phyloP scores from a whole-genome alignment of 2,329 filamentous ascomycete genomes.

The Epichloe sp. region DNA sequence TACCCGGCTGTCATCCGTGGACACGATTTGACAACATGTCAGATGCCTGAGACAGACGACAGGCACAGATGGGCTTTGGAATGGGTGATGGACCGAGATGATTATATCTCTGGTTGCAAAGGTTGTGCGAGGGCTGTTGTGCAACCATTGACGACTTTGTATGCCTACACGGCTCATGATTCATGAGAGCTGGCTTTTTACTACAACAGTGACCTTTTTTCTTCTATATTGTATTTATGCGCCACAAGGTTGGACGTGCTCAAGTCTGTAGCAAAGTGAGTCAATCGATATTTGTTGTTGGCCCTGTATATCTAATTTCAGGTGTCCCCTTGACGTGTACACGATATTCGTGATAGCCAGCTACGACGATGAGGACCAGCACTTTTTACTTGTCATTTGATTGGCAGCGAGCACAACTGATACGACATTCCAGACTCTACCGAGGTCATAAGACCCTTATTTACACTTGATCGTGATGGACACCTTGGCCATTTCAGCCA shows the following conservation, averaged over 20 bases:
- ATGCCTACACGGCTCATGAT: constrained; percentile 19
- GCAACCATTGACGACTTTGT: background rate
- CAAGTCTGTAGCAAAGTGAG: background rate
- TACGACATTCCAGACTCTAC: background rate
- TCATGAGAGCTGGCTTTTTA: constrained; percentile 14
- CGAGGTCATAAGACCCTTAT: too few species aligned
- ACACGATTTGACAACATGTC: background rate
- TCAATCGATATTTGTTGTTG: background rate
- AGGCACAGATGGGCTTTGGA: background rate
- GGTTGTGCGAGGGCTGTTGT: constrained; percentile 1
- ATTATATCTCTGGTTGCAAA: background rate
- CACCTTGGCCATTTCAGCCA: too few species aligned
- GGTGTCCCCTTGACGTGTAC: too few species aligned
- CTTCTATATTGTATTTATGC: constrained; percentile 2
- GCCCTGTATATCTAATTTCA: background rate
- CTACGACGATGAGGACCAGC: too few species aligned
- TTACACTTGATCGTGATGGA: too few species aligned
- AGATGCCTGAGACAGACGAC: background rate
- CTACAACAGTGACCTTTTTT: constrained; percentile 3
- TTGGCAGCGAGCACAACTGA: too few species aligned
- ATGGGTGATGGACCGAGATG: constrained; percentile 3
- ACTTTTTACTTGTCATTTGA: too few species aligned
- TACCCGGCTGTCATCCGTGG: background rate
- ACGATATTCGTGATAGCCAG: too few species aligned
- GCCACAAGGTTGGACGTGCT: background rate